Evolutionary conservation across 116 monocot genomes (phyloP), one percentile per base, ranked within the genome.

Genomic region (Trichopus zeylanicus): DNA sequence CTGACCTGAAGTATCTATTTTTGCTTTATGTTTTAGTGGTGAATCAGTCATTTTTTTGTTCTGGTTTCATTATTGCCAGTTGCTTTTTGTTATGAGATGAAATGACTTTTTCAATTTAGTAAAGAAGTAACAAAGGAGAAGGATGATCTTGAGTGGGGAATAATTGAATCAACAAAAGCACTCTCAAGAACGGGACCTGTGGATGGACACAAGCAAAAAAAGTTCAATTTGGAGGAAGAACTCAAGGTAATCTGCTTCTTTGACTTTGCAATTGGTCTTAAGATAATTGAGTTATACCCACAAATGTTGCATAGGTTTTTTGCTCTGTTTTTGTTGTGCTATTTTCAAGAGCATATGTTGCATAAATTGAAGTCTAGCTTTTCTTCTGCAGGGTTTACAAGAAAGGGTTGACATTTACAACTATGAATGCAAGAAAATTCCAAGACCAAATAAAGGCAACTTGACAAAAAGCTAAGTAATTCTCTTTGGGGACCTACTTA

Each of bases 101-200:
- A 5, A 8, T 27, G 27, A 0, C 13, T 28, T 20, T 23, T 30
- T 29, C 59, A 16, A 7, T 35, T n/a, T n/a, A 95, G 95, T 25
- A 87, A 90, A 60, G 91, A 95, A 70, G 68, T 95, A 34, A 73
- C 78, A 7, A 95, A 95, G 63, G 91, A 90, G 67, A 95, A 87
- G 60, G 95, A 95, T 61, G 81, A 95, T 72, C 59, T 87, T 13
- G 90, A 90, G 51, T 95, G 95, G 95, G 87, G 90, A 61, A 70
- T 84, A 5, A 81, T 90, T 63, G 84, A 95, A 58, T 79, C 59
- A 39, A 87, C 74, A 13, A 95, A 73, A 78, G 78, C 90, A 13
- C 59, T 95, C 32, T 64, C 83, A 27, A 72, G 95, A 84, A 87
- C 86, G 26, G 95, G 91, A 21, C 95, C 95, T 18, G 65, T 56